These are phyloP conservation scores for Salvia hispanica DNA, from an alignment of 257 asterid genomes.

Conservation along the genomic window DNA sequence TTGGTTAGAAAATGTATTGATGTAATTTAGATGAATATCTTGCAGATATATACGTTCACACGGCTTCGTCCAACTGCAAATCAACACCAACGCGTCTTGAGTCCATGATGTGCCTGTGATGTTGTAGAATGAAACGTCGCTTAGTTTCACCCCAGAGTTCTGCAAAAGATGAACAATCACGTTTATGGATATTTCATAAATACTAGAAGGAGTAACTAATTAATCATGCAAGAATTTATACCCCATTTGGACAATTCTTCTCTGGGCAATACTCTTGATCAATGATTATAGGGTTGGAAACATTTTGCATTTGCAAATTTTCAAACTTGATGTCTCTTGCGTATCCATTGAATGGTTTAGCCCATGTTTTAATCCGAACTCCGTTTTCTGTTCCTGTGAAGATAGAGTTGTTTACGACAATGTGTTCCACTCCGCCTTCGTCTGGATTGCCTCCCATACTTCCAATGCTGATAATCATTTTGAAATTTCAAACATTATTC, in stretches of 20 bases:
- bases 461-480: slow-evolving; percentile 1
- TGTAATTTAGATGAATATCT: no score
- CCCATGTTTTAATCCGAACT: slow-evolving; percentile 1
- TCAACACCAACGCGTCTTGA: background rate
- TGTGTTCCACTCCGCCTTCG: background rate
- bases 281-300: background rate
- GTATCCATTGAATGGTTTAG: background rate
- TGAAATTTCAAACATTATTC: no score
- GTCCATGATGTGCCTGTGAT: background rate
- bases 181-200: no score
- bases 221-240: background rate
- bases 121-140: background rate
- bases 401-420: background rate
- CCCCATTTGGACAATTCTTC: background rate
- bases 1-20: no score
- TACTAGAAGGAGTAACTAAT: no score
- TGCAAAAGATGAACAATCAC: background rate
- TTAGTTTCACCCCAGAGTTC: background rate
- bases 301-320: background rate
- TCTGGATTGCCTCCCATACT: background rate
- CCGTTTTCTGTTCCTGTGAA: background rate
- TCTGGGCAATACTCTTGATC: background rate
- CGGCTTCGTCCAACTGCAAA: background rate
- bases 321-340: background rate
- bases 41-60: background rate